Evolutionary conservation across 257 asterid species (phyloP).

Genomic region (Striga asiatica): DNA sequence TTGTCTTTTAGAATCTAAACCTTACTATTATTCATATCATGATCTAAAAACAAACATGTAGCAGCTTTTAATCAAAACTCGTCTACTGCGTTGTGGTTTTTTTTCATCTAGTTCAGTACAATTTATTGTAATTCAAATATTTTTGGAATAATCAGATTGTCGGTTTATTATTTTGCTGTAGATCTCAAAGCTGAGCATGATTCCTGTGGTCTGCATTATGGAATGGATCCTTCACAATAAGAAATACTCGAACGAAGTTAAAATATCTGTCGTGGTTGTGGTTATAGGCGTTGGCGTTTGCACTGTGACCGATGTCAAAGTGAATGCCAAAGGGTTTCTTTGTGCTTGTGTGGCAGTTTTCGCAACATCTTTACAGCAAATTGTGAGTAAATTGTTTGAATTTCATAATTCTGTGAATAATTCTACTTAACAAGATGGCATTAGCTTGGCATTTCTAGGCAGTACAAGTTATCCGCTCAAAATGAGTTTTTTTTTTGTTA

Average conservation of each 20-base stretch:
- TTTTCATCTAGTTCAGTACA: neutral
- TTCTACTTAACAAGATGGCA: neutral
- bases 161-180: conserved; percentile 22
- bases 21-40: too few relatives aligned
- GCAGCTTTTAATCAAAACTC: too few relatives aligned
- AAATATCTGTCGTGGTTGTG: conserved; percentile 73
- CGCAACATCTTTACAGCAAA: conserved; percentile 85
- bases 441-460: neutral
- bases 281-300: conserved; percentile 97
- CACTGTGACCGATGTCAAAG: conserved; percentile 93
- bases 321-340: conserved; percentile 72
- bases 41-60: too few relatives aligned
- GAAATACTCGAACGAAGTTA: conserved; percentile 72
- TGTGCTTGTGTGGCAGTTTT: conserved; percentile 89
- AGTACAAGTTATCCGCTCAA: neutral
- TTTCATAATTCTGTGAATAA: neutral
- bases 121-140: conserved; percentile 1
- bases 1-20: too few relatives aligned
- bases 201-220: conserved; percentile 91
- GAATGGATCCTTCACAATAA: conserved; percentile 91
- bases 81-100: too few relatives aligned
- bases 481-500: too few relatives aligned
- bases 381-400: conserved; percentile 43
- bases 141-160: conserved; percentile 18
- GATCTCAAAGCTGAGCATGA: conserved; percentile 98